phyloP scores from a whole-genome alignment of 208 protist species.

The Acanthamoeba triangularis region DNA sequence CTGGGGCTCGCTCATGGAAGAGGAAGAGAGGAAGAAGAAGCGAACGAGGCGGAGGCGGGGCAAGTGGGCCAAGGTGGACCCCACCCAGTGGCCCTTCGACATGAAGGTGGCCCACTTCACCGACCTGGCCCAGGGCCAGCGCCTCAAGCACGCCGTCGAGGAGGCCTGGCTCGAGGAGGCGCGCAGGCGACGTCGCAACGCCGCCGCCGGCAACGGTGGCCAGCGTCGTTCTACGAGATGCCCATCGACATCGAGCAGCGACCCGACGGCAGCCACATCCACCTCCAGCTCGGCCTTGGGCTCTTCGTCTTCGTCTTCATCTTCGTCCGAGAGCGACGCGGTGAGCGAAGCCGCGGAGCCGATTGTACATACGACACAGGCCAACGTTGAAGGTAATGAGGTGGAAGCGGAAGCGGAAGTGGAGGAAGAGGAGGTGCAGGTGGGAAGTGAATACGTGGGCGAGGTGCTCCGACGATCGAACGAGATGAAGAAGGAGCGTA shows the following conservation, averaged over 20 bases:
- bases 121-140: not conserved
- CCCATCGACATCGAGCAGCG: not conserved
- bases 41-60: not conserved
- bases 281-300: too few relatives aligned
- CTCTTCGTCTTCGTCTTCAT: too few relatives aligned
- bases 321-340: too few relatives aligned
- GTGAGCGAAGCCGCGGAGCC: too few relatives aligned
- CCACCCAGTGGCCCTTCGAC: conserved; percentile 35
- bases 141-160: conserved; percentile 3
- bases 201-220: not conserved
- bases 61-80: conserved; percentile 16
- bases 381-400: too few relatives aligned
- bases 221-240: not conserved
- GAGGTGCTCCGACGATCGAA: not conserved
- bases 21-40: not conserved
- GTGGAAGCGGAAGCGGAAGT: too few relatives aligned
- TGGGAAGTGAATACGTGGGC: not conserved
- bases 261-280: not conserved
- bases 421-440: not conserved
- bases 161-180: not conserved
- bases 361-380: too few relatives aligned
- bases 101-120: conserved; percentile 36
- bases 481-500: not conserved
- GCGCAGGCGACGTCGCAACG: not conserved
- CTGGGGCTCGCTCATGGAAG: conserved; percentile 17